These are phyloP conservation scores for Amauroascus niger DNA, from an alignment of 2,329 filamentous ascomycete genomes.

Conservation along the genomic window DNA sequence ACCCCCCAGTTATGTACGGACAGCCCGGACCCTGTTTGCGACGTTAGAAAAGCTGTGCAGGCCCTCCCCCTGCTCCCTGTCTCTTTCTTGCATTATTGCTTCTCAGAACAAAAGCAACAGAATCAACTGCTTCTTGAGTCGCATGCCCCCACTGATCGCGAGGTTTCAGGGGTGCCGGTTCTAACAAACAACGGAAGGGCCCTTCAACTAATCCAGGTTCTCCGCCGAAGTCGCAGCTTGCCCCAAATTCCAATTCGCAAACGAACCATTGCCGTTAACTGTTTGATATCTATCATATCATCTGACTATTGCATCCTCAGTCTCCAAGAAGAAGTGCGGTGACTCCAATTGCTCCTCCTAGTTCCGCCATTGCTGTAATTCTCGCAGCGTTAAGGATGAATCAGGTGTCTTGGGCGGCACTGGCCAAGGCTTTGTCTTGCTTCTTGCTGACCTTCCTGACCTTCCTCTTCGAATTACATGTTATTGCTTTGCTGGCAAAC, in stretches of 20 bases:
- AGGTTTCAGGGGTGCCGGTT: background rate
- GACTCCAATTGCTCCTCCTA: background rate
- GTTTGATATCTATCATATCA: too few relatives aligned
- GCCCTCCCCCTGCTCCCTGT: too few relatives aligned
- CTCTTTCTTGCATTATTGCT: too few relatives aligned
- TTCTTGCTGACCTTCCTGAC: constrained; percentile 80
- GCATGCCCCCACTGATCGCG: background rate
- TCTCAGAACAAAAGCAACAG: too few relatives aligned
- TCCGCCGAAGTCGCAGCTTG: constrained; percentile 3
- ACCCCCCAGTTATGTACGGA: too few relatives aligned
- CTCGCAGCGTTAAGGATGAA: background rate
- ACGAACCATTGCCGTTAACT: background rate
- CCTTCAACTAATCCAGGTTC: background rate
- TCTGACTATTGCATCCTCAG: background rate
- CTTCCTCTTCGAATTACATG: constrained; percentile 76
- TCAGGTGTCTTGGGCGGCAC: constrained; percentile 76
- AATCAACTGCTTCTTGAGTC: background rate
- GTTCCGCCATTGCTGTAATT: background rate
- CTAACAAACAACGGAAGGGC: background rate
- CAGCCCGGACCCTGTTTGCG: too few relatives aligned
- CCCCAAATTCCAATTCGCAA: background rate
- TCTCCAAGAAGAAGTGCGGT: constrained; percentile 15
- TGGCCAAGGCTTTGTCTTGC: constrained; percentile 87
- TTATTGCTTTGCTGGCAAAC: constrained; percentile 83
- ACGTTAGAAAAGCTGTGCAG: too few relatives aligned